Base-by-base conservation (phyloP, 768 basidiomycete genomes). In the Cyclocybe cylindracea region DNA sequence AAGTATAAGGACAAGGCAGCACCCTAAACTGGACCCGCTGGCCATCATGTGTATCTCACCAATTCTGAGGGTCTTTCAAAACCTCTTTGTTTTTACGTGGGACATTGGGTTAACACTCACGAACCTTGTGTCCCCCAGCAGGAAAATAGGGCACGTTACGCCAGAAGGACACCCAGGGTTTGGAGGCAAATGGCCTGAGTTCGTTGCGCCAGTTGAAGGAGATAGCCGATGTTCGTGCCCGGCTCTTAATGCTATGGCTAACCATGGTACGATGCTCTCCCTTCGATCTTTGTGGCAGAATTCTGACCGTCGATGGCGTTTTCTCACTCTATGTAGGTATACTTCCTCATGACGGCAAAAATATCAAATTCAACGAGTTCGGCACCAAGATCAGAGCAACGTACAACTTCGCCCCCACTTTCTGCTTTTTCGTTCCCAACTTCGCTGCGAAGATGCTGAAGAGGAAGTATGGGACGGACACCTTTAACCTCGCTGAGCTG, bases 171-270 rank as follows among this genome's bases (percentile, higher is more conserved):
- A 76, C 46, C 78, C 81, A 2, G 87, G 86, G 0, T 77, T 70
- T 43, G 79, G 74, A 31, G 85, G 87, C 0, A 61, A 74, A 40
- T 91, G 89, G 89, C 87, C 89, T 0, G 81, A 85, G 60, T 90
- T 77, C 60, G 67, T 75, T 1, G 66, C 84, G 2, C 78, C 87
- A 8, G 67, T 66, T 50, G 75, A 82, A 7, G 81, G 79, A 1
- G 89, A 91, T 57, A 89, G 88, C 59, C 74, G 90, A 2, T 80
- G 81, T 54, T 80, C 84, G 1, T 91, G 89, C 56, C 89, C 89
- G 1, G 88, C 80, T 10, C 64, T 92, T 52, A 92, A 93, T 57
- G 85, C 87, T 0, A 73, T 93, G 80, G 88, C 90, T 6, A 92
- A 92, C 63, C 90, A 92, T 54, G 91, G 90, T 90, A 36, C 32